Percentiles rank a stretch among this genome's conserved stretches.
Conservation (phyloP, 257 asterid genomes). For the Striga asiatica region DNA sequence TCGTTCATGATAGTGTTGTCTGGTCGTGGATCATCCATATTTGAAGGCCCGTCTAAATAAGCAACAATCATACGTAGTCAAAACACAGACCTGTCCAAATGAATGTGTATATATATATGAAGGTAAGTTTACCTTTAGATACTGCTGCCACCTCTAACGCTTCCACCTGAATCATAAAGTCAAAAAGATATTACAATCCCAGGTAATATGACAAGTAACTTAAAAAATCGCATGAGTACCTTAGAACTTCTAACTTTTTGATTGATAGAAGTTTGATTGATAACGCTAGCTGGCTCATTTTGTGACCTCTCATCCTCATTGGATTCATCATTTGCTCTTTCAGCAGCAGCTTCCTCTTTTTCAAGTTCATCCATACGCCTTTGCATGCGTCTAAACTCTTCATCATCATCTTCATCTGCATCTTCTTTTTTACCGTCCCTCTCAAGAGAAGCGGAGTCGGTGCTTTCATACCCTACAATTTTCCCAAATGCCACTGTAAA, state of each 20-base stretch:
- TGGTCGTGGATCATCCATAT: constrained; percentile 16
- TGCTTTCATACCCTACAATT: constrained; percentile 22
- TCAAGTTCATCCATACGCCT: constrained; percentile 62
- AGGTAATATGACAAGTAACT: background rate
- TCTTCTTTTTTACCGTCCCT: constrained; percentile 21
- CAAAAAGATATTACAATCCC: constrained; percentile 13
- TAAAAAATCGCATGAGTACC: constrained; percentile 20
- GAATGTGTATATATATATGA: background rate
- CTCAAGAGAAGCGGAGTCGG: constrained; percentile 20
- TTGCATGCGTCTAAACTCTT: constrained; percentile 46
- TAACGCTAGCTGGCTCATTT: constrained; percentile 19
- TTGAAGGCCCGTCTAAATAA: constrained; percentile 26
- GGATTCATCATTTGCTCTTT: constrained; percentile 20
- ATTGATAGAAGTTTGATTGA: constrained; percentile 11
- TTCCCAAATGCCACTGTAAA: background rate
- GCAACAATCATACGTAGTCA: constrained; percentile 6
- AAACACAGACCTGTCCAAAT: background rate
- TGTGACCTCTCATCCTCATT: constrained; percentile 27
- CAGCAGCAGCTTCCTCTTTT: constrained; percentile 83
- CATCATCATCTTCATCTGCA: constrained; percentile 34
- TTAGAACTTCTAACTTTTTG: constrained; percentile 29
- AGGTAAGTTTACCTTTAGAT: constrained; percentile 37
- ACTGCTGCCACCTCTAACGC: constrained; percentile 24
- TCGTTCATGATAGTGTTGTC: constrained; percentile 13
- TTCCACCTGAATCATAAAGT: constrained; percentile 42